Percentiles rank a stretch among this genome's conserved stretches.
phyloP scores from a whole-genome alignment of 495 filamentous ascomycete genomes.

The Neurospora sp. region DNA sequence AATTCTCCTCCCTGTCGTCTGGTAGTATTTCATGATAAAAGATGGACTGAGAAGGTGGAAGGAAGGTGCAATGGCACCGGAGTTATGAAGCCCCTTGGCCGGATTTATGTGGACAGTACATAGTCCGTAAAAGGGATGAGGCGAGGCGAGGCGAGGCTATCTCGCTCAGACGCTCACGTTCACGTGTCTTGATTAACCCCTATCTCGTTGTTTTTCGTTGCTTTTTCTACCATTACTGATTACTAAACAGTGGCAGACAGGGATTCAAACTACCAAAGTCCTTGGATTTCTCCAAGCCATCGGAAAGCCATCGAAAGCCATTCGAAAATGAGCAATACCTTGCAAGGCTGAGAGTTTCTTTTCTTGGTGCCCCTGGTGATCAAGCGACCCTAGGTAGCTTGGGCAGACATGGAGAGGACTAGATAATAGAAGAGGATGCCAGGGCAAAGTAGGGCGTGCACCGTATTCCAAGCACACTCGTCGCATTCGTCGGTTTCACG shows the following conservation, averaged over 20 bases:
- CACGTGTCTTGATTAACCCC: not conserved
- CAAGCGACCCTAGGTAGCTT: not conserved
- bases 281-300: not conserved
- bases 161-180: not conserved
- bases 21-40: not conserved
- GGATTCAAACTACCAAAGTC: not conserved
- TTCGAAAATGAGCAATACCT: too few relatives aligned
- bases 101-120: not conserved
- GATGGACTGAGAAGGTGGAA: not conserved
- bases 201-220: not conserved
- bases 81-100: not conserved
- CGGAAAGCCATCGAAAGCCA: not conserved
- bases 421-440: not conserved
- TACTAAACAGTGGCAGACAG: too few relatives aligned
- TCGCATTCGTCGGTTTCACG: not conserved
- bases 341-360: not conserved
- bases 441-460: not conserved
- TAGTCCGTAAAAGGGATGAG: not conserved
- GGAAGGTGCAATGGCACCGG: not conserved
- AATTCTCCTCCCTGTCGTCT: not conserved
- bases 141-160: not conserved
- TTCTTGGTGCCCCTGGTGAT: not conserved
- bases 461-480: too few relatives aligned
- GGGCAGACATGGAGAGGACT: not conserved
- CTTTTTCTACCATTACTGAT: not conserved